phyloP scores from a whole-genome alignment of 179 eudicot genomes.

The Patellifolia procumbens region DNA sequence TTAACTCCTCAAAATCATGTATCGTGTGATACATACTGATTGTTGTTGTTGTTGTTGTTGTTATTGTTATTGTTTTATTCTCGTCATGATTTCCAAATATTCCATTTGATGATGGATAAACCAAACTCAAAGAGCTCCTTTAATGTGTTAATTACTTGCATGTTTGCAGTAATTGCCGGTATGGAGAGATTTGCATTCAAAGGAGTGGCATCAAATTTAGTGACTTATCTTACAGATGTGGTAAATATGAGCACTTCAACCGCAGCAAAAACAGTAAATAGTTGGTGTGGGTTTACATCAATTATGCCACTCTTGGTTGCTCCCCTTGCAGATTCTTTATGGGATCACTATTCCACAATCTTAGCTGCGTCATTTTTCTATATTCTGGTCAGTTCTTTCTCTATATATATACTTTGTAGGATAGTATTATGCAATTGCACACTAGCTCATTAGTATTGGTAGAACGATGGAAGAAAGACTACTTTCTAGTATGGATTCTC shows the following conservation, averaged over 20 bases:
- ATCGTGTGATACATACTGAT: too few relatives aligned
- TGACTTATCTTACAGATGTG: conserved; percentile 75
- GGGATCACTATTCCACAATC: conserved; percentile 67
- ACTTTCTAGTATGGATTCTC: too few relatives aligned
- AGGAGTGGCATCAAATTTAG: conserved; percentile 97
- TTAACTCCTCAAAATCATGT: too few relatives aligned
- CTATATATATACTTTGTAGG: too few relatives aligned
- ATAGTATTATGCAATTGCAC: too few relatives aligned
- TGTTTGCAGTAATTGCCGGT: conserved; percentile 65
- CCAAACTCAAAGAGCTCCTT: too few relatives aligned
- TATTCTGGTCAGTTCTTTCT: conserved; percentile 44
- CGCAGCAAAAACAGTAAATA: conserved; percentile 85
- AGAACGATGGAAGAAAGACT: too few relatives aligned
- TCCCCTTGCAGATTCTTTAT: conserved; percentile 70
- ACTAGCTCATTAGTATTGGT: too few relatives aligned
- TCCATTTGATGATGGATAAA: too few relatives aligned
- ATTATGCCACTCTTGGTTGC: conserved; percentile 83
- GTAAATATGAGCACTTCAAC: conserved; percentile 78
- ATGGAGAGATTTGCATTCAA: conserved; percentile 97
- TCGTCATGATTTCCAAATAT: too few relatives aligned
- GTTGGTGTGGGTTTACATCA: conserved; percentile 85
- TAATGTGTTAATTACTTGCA: not conserved
- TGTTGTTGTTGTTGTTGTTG: too few relatives aligned
- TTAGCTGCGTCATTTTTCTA: conserved; percentile 62
- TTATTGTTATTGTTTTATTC: too few relatives aligned